phyloP scores from a whole-genome alignment of 495 filamentous ascomycete species.

The Lophium mytilinum region DNA sequence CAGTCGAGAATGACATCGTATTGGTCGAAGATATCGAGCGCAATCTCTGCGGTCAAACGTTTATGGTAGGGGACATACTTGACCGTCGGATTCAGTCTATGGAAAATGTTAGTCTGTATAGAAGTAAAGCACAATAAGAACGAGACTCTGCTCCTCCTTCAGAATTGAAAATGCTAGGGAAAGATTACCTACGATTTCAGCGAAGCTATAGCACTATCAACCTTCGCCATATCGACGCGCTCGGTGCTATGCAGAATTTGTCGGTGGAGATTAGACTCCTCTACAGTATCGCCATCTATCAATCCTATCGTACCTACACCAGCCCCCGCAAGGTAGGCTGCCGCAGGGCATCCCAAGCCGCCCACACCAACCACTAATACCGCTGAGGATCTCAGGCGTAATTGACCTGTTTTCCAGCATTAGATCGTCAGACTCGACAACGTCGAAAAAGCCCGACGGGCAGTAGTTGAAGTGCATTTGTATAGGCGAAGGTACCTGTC shows the following conservation, averaged over 20 bases:
- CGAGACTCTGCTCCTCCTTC: background rate
- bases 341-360: conserved; percentile 85
- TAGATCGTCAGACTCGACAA: background rate
- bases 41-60: conserved; percentile 57
- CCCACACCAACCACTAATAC: conserved; percentile 88
- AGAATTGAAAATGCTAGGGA: background rate
- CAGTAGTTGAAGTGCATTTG: too few species aligned
- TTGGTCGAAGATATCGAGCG: conserved; percentile 49
- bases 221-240: conserved; percentile 71
- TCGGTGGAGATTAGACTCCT: conserved; percentile 85
- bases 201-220: conserved; percentile 64
- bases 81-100: conserved; percentile 59
- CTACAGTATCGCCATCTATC: conserved; percentile 81
- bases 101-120: background rate
- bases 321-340: conserved; percentile 79
- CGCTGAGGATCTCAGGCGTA: conserved; percentile 58
- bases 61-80: conserved; percentile 51
- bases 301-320: conserved; percentile 79
- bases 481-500: conserved; percentile 42
- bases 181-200: conserved; percentile 48
- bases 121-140: background rate
- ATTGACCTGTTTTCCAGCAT: conserved; percentile 51
- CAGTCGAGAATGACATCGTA: conserved; percentile 92
- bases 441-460: too few species aligned
- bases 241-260: conserved; percentile 72